Conservation (phyloP, 2,329 filamentous ascomycete species). For the Helotiales sp. region DNA sequence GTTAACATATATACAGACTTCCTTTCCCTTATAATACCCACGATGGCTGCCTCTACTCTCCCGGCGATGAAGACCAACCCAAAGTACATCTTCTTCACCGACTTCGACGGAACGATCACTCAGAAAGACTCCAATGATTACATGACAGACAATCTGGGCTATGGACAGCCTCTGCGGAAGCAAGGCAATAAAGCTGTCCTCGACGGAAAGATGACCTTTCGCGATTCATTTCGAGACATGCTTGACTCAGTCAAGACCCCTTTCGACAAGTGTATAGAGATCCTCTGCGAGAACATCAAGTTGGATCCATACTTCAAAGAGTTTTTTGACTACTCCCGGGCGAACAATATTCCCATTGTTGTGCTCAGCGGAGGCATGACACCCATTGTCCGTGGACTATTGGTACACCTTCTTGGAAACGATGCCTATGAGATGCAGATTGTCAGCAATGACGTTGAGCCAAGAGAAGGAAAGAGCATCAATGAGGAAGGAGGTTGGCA, state of each 20-base stretch:
- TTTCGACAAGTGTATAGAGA: slow-evolving; percentile 78
- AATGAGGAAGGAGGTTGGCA: slow-evolving; percentile 83
- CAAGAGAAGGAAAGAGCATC: slow-evolving; percentile 68
- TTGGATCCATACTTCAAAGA: slow-evolving; percentile 85
- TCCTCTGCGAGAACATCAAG: slow-evolving; percentile 78
- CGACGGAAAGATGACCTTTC: slow-evolving; percentile 68
- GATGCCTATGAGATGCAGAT: slow-evolving; percentile 80
- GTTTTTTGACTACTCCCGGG: slow-evolving; percentile 81
- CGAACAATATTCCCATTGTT: slow-evolving; percentile 86
- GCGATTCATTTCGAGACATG: slow-evolving; percentile 88
- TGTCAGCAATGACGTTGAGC: slow-evolving; percentile 78
- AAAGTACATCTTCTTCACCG: slow-evolving; percentile 96
- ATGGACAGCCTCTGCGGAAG: slow-evolving; percentile 69
- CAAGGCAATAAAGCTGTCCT: slow-evolving; percentile 78
- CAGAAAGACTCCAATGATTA: slow-evolving; percentile 64
- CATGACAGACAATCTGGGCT: slow-evolving; percentile 91
- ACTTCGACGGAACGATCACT: slow-evolving; percentile 97
- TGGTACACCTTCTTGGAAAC: slow-evolving; percentile 76
- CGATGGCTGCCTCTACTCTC: slow-evolving; percentile 40
- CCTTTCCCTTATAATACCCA: slow-evolving; percentile 7
- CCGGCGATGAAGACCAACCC: slow-evolving; percentile 68
- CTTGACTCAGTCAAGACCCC: slow-evolving; percentile 82
- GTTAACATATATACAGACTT: background rate
- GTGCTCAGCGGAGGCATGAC: slow-evolving; percentile 92
- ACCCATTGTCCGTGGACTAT: slow-evolving; percentile 82